Percentiles rank a stretch among this genome's conserved stretches.
phyloP scores from a whole-genome alignment of 177 flowering plant species.

The Vitis hybrid region DNA sequence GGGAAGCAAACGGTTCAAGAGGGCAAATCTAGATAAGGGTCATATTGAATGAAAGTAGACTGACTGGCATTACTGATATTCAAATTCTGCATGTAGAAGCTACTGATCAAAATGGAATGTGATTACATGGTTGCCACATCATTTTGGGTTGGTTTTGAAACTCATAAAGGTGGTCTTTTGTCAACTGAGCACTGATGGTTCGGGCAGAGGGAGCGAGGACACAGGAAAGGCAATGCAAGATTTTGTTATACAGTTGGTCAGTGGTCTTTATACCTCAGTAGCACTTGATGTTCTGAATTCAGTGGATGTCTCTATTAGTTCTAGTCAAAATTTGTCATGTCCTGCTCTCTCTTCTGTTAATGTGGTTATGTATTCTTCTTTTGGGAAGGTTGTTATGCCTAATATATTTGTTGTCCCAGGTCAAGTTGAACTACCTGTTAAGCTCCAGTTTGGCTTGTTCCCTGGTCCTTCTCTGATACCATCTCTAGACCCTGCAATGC shows the following conservation, averaged over 20 bases:
- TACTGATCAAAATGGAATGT: too few relatives aligned
- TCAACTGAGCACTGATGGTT: slow-evolving; percentile 24
- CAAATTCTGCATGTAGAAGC: too few relatives aligned
- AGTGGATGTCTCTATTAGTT: slow-evolving; percentile 30
- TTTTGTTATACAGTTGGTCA: slow-evolving; percentile 27
- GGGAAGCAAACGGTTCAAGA: too few relatives aligned
- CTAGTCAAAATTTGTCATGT: slow-evolving; percentile 27
- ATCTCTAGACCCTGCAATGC: slow-evolving; percentile 93
- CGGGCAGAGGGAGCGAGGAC: slow-evolving; percentile 31
- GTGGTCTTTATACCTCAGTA: slow-evolving; percentile 19
- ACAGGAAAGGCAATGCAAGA: slow-evolving; percentile 38
- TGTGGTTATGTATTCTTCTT: slow-evolving; percentile 25
- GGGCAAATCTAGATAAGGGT: too few relatives aligned
- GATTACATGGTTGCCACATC: too few relatives aligned
- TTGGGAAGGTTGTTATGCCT: slow-evolving; percentile 35
- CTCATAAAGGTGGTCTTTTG: too few relatives aligned
- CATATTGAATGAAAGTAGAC: too few relatives aligned
- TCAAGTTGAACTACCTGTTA: slow-evolving; percentile 60
- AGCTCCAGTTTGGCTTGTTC: slow-evolving; percentile 89
- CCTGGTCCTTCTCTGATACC: slow-evolving; percentile 90
- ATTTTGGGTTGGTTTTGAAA: too few relatives aligned
- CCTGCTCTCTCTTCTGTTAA: slow-evolving; percentile 29
- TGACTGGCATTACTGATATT: too few relatives aligned
- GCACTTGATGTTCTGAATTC: slow-evolving; percentile 25
- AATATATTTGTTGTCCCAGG: slow-evolving; percentile 35